These are phyloP conservation scores for Fusarium chaquense DNA, from an alignment of 2,329 filamentous ascomycete genomes.

Conservation along the genomic window DNA sequence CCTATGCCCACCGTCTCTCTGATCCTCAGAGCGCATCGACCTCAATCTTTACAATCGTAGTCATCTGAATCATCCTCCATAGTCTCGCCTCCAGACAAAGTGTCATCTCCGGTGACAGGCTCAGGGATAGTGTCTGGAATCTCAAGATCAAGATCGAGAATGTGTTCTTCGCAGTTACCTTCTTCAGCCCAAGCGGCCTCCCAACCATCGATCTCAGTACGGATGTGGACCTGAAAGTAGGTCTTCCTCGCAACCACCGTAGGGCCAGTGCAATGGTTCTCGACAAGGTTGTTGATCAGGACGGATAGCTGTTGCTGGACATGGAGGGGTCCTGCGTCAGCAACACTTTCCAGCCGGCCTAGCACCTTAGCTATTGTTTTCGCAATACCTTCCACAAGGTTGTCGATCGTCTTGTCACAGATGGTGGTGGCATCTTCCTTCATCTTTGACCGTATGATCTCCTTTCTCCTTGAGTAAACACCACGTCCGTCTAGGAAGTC, in stretches of 20 bases:
- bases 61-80: background rate
- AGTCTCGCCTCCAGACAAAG: background rate
- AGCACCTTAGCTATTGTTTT: background rate
- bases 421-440: background rate
- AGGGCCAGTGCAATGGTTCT: background rate
- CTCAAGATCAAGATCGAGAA: background rate
- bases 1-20: background rate
- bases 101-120: background rate
- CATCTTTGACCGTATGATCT: background rate
- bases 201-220: background rate
- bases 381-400: background rate
- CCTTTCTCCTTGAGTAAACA: background rate
- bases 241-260: background rate
- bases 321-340: background rate
- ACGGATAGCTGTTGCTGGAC: background rate
- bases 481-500: background rate
- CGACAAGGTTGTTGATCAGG: background rate
- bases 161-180: background rate
- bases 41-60: background rate
- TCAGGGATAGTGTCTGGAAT: background rate
- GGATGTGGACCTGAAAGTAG: background rate
- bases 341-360: background rate
- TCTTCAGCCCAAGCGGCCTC: background rate
- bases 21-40: rapidly evolving
- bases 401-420: background rate